phyloP scores from a whole-genome alignment of 2,329 filamentous ascomycete genomes.

The Fusarium falciforme region DNA sequence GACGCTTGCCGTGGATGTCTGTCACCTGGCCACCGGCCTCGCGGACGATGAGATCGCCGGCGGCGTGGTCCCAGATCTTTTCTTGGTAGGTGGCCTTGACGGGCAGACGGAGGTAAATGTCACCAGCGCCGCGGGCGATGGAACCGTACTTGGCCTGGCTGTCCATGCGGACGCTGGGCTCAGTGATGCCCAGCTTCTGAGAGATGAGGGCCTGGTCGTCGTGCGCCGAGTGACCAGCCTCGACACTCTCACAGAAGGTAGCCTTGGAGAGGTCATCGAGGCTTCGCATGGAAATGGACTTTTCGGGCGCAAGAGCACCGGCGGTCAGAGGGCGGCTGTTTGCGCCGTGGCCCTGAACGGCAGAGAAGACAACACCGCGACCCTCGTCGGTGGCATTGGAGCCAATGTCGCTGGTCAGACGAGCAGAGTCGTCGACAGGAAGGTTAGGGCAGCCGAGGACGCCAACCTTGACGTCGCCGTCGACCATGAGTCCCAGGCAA shows the following conservation, averaged over 20 bases:
- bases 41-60: constrained; percentile 91
- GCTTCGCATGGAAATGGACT: constrained; percentile 82
- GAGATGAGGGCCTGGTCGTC: constrained; percentile 86
- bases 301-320: constrained; percentile 62
- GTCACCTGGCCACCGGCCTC: constrained; percentile 95
- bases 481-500: constrained; percentile 89
- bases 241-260: constrained; percentile 96
- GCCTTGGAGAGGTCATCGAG: constrained; percentile 80
- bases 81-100: constrained; percentile 90
- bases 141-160: constrained; percentile 98
- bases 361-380: constrained; percentile 89
- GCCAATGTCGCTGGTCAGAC: constrained; percentile 74
- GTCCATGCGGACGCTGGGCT: constrained; percentile 93
- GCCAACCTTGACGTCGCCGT: constrained; percentile 93
- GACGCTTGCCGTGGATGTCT: constrained; percentile 83
- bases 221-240: constrained; percentile 92
- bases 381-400: constrained; percentile 79
- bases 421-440: constrained; percentile 79
- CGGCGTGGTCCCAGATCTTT: constrained; percentile 99
- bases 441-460: constrained; percentile 97
- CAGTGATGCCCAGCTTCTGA: constrained; percentile 84
- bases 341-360: constrained; percentile 82
- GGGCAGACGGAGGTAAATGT: constrained; percentile 92
- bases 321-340: constrained; percentile 78
- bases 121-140: constrained; percentile 92